Evolutionary conservation across 2,329 filamentous ascomycete species (phyloP), one percentile per base, ranked within the genome.

Genomic region (Aspergillus spinulosporus): DNA sequence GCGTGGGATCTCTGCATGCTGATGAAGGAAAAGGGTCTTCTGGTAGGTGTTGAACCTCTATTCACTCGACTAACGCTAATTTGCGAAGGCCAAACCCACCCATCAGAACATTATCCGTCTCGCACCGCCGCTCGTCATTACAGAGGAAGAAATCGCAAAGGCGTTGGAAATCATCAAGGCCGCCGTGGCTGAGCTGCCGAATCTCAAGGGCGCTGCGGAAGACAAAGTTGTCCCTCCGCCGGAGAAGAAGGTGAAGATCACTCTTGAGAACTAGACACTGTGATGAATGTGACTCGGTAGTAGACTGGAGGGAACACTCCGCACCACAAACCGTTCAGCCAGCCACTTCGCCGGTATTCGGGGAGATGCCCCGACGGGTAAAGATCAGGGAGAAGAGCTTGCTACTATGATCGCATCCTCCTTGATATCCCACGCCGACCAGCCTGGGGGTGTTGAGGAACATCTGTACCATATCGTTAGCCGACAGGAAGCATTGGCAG

Each of bases 101-200:
- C 94, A 99, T 76, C 88, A 96, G 70, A 97, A 97, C 76, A 97
- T 99, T 74, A 99, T 99, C 72, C 89, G 94, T 56, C 88, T 99
- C 60, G 94, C 94, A n/a, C 94, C 94, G 46, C 94, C 94, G 15
- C 81, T 99, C 53, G 92, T 99, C 63, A 97, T 99, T 68, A 92
- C 88, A 26, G 92, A 97, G 69, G 84, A 88, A 58, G 86, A 99
- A 77, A 88, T 99, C 63, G 82, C 86, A 64, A 84, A 86, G 69
- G 88, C 93, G 1, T 73, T 97, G 53, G 74, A 74, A 51, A 93
- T 94, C 68, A 96, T 99, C 70, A 82, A 86, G 60, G 87, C 92
- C 70, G 87, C 93, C 11, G 81, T 97, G 68, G 80, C 82, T 64
- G 92, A 97, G 75, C 82, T 99, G 52, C 92, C 92, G 2, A 86